Percentiles rank a stretch among this genome's conserved stretches.
Conservation (phyloP, 179 eudicot genomes). For the Spergularia azorica region DNA sequence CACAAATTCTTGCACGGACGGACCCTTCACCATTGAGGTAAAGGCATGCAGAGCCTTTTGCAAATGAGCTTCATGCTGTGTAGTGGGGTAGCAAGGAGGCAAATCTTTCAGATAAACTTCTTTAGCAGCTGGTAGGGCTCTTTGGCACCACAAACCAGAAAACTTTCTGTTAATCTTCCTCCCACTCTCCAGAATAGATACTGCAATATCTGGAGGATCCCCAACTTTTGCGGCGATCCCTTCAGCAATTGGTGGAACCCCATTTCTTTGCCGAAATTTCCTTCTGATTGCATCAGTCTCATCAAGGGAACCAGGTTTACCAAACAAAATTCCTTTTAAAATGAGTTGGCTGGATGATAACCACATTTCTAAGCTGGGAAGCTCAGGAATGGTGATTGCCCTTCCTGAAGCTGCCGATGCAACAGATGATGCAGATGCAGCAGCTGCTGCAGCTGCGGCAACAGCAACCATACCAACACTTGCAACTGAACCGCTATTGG, state of each 20-base stretch:
- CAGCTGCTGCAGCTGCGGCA: slow-evolving; percentile 95
- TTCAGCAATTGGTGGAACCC: slow-evolving; percentile 43
- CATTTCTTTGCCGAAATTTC: slow-evolving; percentile 47
- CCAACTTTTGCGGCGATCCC: slow-evolving; percentile 44
- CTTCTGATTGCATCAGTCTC: slow-evolving; percentile 46
- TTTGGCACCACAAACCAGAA: slow-evolving; percentile 80
- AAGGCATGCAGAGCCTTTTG: slow-evolving; percentile 68
- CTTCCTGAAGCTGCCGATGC: slow-evolving; percentile 80
- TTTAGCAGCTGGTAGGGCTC: slow-evolving; percentile 75
- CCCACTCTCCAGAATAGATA: slow-evolving; percentile 59
- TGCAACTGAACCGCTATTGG: slow-evolving; percentile 65
- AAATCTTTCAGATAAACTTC: slow-evolving; percentile 75
- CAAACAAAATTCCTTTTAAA: slow-evolving; percentile 62
- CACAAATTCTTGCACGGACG: too few relatives aligned
- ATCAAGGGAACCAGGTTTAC: slow-evolving; percentile 42
- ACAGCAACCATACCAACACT: slow-evolving; percentile 87
- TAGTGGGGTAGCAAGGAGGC: slow-evolving; percentile 78
- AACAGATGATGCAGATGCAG: slow-evolving; percentile 92
- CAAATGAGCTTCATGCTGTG: slow-evolving; percentile 66
- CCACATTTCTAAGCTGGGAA: slow-evolving; percentile 79
- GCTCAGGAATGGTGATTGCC: slow-evolving; percentile 64
- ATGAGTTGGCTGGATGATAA: slow-evolving; percentile 67
- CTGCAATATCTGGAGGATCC: slow-evolving; percentile 55
- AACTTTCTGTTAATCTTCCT: slow-evolving; percentile 63
- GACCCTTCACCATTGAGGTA: slow-evolving; percentile 80